Base-by-base conservation (phyloP, 2,329 filamentous ascomycete genomes). In the Cordyceps militaris region DNA sequence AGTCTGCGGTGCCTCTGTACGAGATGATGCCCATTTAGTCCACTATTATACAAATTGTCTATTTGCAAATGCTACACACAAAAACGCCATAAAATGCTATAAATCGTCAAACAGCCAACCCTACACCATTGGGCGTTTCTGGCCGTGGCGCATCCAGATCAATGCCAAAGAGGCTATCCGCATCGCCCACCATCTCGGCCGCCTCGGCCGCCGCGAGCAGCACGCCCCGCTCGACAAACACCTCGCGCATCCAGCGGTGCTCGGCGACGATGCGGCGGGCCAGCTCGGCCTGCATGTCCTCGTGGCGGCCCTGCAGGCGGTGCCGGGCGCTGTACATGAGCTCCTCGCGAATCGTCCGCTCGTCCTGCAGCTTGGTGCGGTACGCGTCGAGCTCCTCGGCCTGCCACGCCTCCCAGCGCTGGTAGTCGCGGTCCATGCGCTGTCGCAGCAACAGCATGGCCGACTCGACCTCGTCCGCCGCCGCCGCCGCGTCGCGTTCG, bases 211-310 rank as follows among this genome's bases (percentile, higher is more conserved):
- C 73, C 7, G 59, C 66, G 48, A 83, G 66, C 61, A 81, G 64
- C 38, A 66, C 69, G 30, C 63, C 65, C 11, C 79, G 71, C 65
- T 81, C 79, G 6, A 71, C 65, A 5, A 74, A 61, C 3, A 81
- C 74, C 43, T 73, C 70, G 36, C 69, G 67, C 24, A 76, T 66
- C 80, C 81, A 84, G 57, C 67, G 70, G 58, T 70, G 66, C 69
- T 83, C 79, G 0, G 76, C 77, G 7, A 62, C 63, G 49, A 71
- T 71, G 30, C 68, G 70, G 52, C 62, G 68, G 40, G 61, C 59
- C 24, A 73, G 65, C 16, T 71, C 72, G 16, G 62, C 63, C 49
- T 68, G 66, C 46, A 66, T 67, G 19, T 68, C 66, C 1, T 66
- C 67, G 34, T 55, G 64, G 21, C 63, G 56, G n/a, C 65, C 69